A percentile compares a stretch with the other conserved stretches of the same genome.
Conservation (phyloP, 371 early-diverging fungal species). For the Mucor circinelloides region DNA sequence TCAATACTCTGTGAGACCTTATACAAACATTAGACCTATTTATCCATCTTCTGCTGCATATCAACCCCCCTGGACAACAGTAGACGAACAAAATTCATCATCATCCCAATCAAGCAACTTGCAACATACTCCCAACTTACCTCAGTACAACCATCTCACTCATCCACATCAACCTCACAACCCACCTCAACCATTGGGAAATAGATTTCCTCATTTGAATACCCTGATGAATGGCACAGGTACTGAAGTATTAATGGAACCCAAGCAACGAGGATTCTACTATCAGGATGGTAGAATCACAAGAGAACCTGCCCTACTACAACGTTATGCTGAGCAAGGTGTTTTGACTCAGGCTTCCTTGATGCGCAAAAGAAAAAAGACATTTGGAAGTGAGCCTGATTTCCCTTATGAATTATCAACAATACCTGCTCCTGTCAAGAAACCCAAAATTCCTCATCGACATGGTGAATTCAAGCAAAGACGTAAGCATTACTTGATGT, state of each 20-base stretch:
- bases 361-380: slow-evolving; percentile 46
- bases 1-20: slow-evolving; percentile 19
- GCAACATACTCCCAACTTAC: neutral
- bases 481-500: slow-evolving; percentile 29
- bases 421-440: slow-evolving; percentile 35
- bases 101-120: neutral
- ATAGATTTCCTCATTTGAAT: slow-evolving; percentile 17
- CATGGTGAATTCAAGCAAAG: slow-evolving; percentile 53
- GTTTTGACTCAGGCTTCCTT: slow-evolving; percentile 47
- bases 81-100: neutral
- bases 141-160: neutral
- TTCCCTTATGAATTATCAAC: slow-evolving; percentile 23
- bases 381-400: slow-evolving; percentile 29
- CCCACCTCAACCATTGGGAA: neutral
- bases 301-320: slow-evolving; percentile 42
- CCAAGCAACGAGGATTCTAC: slow-evolving; percentile 50
- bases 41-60: slow-evolving; percentile 3
- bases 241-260: slow-evolving; percentile 38
- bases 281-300: slow-evolving; percentile 49
- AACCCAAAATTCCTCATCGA: slow-evolving; percentile 52
- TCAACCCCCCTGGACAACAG: slow-evolving; percentile 18
- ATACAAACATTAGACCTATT: slow-evolving; percentile 21
- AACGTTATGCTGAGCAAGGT: slow-evolving; percentile 51
- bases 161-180: neutral
- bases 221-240: slow-evolving; percentile 12